Percentiles rank a stretch among this genome's conserved stretches.
Conservation (phyloP, 441 rosid genomes). For the Corymbia calophylla region DNA sequence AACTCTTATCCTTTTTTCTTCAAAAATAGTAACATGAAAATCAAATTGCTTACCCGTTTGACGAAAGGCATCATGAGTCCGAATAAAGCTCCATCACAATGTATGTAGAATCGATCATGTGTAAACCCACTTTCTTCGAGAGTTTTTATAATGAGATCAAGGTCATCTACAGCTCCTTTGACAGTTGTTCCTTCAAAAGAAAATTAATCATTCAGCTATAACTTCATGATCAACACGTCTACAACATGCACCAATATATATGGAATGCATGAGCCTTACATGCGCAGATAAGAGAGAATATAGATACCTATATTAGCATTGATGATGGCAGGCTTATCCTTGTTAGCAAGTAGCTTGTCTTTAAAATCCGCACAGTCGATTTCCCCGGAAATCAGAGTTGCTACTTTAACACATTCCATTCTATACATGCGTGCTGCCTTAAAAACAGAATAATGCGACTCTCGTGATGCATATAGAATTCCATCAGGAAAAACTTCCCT, state of each 20-base stretch:
- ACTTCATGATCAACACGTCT: no score
- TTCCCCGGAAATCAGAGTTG: conserved; percentile 73
- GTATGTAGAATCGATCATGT: conserved; percentile 73
- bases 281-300: not conserved
- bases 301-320: conserved; percentile 76
- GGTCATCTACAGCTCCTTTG: conserved; percentile 96
- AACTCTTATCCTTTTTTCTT: not conserved
- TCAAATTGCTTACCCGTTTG: conserved; percentile 49
- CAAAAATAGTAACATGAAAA: not conserved
- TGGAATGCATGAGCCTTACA: not conserved
- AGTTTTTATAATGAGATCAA: conserved; percentile 78
- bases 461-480: conserved; percentile 71
- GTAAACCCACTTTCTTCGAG: conserved; percentile 79
- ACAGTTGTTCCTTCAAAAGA: conserved; percentile 72
- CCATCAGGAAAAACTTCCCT: conserved; percentile 89
- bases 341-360: conserved; percentile 51
- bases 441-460: conserved; percentile 86
- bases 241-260: not conserved
- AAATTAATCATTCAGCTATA: not conserved
- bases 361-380: conserved; percentile 73
- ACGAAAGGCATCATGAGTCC: conserved; percentile 99
- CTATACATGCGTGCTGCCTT: conserved; percentile 94
- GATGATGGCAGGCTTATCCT: conserved; percentile 82
- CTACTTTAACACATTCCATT: conserved; percentile 78
- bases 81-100: conserved; percentile 91